These are phyloP conservation scores for Rosa persica DNA, from an alignment of 306 rosid genomes.

Conservation along the genomic window DNA sequence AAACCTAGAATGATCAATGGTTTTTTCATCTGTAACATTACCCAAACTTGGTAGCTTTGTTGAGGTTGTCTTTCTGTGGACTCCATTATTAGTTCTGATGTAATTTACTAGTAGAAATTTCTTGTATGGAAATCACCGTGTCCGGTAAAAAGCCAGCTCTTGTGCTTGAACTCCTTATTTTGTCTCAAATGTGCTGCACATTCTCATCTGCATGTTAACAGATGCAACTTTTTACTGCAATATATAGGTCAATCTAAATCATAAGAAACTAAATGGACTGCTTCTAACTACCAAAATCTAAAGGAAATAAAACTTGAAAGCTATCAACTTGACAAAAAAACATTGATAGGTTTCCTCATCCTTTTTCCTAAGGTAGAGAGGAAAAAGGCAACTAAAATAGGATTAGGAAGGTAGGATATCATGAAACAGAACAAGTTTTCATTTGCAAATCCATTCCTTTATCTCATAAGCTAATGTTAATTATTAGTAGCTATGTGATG, in stretches of 20 bases:
- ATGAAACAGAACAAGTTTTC: not conserved
- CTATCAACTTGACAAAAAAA: no score
- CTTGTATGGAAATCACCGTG: constrained; percentile 30
- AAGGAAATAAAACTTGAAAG: not conserved
- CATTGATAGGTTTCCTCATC: not conserved
- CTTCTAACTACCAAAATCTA: not conserved
- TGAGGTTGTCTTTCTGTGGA: constrained; percentile 34
- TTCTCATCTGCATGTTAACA: not conserved
- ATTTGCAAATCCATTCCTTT: no score
- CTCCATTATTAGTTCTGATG: constrained; percentile 24
- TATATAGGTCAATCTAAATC: not conserved
- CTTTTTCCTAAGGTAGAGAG: no score
- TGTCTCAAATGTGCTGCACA: not conserved
- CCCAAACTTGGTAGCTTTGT: constrained; percentile 32
- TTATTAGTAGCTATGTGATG: no score
- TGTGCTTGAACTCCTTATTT: constrained; percentile 25
- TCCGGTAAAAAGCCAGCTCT: constrained; percentile 28
- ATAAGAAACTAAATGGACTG: not conserved
- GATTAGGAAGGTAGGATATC: not conserved
- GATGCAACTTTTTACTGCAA: not conserved
- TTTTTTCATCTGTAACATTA: constrained; percentile 19
- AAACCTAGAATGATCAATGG: constrained; percentile 9
- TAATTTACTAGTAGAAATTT: constrained; percentile 26
- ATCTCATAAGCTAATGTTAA: no score
- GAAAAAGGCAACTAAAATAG: not conserved